phyloP scores from a whole-genome alignment of 1,284 basidiomycete genomes.

The Cystobasidium slooffiae region DNA sequence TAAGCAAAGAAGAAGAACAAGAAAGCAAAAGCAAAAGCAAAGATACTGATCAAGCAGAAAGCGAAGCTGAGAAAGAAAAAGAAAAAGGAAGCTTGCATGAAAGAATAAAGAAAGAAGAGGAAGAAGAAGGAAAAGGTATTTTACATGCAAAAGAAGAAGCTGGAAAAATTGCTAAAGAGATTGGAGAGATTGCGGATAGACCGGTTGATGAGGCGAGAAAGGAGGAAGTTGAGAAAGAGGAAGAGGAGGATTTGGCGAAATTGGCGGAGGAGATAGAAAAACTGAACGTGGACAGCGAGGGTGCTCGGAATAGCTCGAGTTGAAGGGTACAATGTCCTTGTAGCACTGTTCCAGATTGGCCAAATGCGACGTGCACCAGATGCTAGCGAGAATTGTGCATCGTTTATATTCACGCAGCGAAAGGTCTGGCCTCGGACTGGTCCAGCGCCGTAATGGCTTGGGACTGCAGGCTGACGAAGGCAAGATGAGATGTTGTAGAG shows the following conservation, averaged over 20 bases:
- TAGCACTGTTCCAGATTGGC: too few relatives aligned
- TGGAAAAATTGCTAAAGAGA: slow-evolving; percentile 27
- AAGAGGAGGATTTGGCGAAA: slow-evolving; percentile 37
- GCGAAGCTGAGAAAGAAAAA: slow-evolving; percentile 31
- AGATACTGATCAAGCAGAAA: slow-evolving; percentile 3
- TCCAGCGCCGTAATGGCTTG: too few relatives aligned
- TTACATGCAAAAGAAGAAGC: slow-evolving; percentile 35
- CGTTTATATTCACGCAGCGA: too few relatives aligned
- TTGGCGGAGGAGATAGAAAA: slow-evolving; percentile 36
- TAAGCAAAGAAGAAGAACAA: too few relatives aligned
- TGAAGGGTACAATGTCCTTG: too few relatives aligned
- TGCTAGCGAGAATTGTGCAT: too few relatives aligned
- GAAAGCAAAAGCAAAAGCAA: background rate
- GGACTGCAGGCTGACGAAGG: too few relatives aligned
- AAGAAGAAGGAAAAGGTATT: background rate
- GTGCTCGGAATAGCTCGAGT: too few relatives aligned
- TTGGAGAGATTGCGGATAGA: slow-evolving; percentile 9
- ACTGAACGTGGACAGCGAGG: slow-evolving; percentile 1
- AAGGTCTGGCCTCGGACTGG: too few relatives aligned
- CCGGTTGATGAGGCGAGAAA: background rate
- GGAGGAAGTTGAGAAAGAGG: slow-evolving; percentile 33
- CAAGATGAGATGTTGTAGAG: too few relatives aligned
- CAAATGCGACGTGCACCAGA: too few relatives aligned
- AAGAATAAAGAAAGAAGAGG: background rate
- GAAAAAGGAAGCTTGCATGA: slow-evolving; percentile 26